Evolutionary conservation across 805 yeast genomes (phyloP), one percentile per base, ranked within the genome.

Genomic region (Lipomyces sp.): DNA sequence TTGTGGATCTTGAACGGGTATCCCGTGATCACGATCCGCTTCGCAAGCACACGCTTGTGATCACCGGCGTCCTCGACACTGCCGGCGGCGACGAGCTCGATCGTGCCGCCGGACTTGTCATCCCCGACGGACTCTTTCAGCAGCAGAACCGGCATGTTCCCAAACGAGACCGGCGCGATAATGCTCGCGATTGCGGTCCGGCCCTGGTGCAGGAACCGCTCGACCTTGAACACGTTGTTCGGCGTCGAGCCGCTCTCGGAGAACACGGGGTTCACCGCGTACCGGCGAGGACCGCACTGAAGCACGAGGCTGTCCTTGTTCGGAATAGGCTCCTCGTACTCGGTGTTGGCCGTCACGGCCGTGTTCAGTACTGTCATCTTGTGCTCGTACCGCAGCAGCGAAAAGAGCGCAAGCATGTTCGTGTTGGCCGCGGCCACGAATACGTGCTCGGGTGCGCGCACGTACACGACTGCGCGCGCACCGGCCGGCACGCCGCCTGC

Each of bases 1-100:
- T 87, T 91, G 75, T 95, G 97, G 62, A 93, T 90, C 74, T 90
- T 93, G 70, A 89, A 82, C 39, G 97, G 95, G 61, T 88, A 89
- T 50, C 98, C 98, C 0, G 98, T 93, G 47, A 93, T 72, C 4
- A 93, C 81, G 3, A 84, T 83, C 66, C 98, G 79, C 76, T 91
- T 89, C 29, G 95, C 95, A 47, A 90, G 65, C 23, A 91, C 77
- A 68, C 98, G 79, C 13, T 83, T 77, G 63, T 84, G 86, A 69
- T 93, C 96, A n/a, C n/a, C n/a, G 39, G 90, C 79, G 65, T 87
- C 87, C 63, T 85, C 75, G 74, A 89, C 86, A 0, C 95, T 80
- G 38, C 99, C 99, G 57, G 86, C 85, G 2, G 96, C 98, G 24
- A 91, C 74, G 39, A 95, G 76, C 28, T 79, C 80, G 44, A 65